phyloP scores from a whole-genome alignment of 2,329 filamentous ascomycete species.

The Fusarium annulatum region DNA sequence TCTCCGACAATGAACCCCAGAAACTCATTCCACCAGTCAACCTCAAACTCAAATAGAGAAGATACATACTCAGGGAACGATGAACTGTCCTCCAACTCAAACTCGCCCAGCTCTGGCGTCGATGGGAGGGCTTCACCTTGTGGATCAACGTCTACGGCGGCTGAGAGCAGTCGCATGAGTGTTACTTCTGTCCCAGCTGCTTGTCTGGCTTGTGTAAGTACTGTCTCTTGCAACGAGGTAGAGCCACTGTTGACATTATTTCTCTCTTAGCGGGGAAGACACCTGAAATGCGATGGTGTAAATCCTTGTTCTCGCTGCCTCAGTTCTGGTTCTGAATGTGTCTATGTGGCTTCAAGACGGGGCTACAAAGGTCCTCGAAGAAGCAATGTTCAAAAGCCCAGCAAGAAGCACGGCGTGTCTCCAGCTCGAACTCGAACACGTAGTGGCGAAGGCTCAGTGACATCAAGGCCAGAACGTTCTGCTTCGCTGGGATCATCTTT shows the following conservation, averaged over 20 bases:
- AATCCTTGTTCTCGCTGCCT: conserved; percentile 77
- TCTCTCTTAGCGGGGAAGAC: conserved; percentile 65
- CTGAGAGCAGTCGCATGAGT: conserved; percentile 42
- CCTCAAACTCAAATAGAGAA: conserved; percentile 16
- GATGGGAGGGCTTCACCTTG: conserved; percentile 28
- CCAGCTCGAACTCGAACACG: conserved; percentile 35
- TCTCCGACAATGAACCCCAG: conserved; percentile 24
- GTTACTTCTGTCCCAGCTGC: conserved; percentile 59
- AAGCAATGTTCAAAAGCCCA: conserved; percentile 56
- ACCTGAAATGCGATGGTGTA: conserved; percentile 80
- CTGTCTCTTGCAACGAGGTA: neutral
- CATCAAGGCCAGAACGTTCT: conserved; percentile 53
- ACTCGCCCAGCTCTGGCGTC: conserved; percentile 41
- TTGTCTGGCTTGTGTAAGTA: conserved; percentile 66
- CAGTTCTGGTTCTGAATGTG: conserved; percentile 68
- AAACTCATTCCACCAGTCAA: conserved; percentile 14
- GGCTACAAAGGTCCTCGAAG: conserved; percentile 73
- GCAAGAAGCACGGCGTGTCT: conserved; percentile 63
- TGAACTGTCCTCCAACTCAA: conserved; percentile 36
- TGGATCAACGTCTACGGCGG: conserved; percentile 34
- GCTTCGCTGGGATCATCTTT: conserved; percentile 19
- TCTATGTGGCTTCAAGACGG: conserved; percentile 79
- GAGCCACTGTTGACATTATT: conserved; percentile 9
- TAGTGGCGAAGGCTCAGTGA: conserved; percentile 49
- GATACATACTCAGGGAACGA: conserved; percentile 28